Conservation (phyloP, 169 alveolate species). For the Plasmodium cynomolgi region DNA sequence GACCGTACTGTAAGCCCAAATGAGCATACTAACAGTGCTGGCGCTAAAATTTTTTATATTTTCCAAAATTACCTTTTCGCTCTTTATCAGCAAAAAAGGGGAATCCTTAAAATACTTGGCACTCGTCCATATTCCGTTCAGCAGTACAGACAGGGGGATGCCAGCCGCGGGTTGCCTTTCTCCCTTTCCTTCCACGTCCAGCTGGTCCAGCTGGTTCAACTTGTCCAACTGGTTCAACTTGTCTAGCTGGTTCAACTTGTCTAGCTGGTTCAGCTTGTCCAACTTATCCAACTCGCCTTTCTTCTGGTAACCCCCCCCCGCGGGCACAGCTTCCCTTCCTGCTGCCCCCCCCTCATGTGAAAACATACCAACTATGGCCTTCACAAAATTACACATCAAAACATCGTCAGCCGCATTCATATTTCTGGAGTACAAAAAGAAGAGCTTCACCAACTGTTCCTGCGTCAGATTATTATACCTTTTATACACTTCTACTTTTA, state of each 20-base stretch:
- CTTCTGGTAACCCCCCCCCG: neutral
- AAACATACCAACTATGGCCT: slow-evolving; percentile 18
- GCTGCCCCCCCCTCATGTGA: neutral
- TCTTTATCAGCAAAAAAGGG: slow-evolving; percentile 40
- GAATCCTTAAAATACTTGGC: slow-evolving; percentile 70
- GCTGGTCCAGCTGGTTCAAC: neutral
- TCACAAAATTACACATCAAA: slow-evolving; percentile 23
- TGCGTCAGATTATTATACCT: slow-evolving; percentile 35
- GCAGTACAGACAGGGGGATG: slow-evolving; percentile 38
- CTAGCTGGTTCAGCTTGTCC: no score
- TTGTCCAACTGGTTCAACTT: neutral
- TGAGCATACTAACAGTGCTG: slow-evolving; percentile 63
- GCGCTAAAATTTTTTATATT: slow-evolving; percentile 35
- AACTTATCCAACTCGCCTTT: neutral
- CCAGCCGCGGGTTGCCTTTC: neutral
- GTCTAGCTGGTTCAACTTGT: neutral
- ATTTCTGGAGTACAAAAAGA: slow-evolving; percentile 56
- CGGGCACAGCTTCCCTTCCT: neutral
- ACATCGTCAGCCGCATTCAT: slow-evolving; percentile 49
- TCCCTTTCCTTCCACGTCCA: neutral
- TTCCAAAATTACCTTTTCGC: slow-evolving; percentile 41
- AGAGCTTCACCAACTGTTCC: slow-evolving; percentile 42
- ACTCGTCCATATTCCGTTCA: slow-evolving; percentile 62
- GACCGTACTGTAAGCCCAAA: slow-evolving; percentile 70
- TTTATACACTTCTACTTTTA: slow-evolving; percentile 43